A percentile compares a stretch with the other conserved stretches of the same genome.
These are phyloP conservation scores for Paspalum vaginatum DNA, from an alignment of 176 grass and related monocot species.

Conservation along the genomic window DNA sequence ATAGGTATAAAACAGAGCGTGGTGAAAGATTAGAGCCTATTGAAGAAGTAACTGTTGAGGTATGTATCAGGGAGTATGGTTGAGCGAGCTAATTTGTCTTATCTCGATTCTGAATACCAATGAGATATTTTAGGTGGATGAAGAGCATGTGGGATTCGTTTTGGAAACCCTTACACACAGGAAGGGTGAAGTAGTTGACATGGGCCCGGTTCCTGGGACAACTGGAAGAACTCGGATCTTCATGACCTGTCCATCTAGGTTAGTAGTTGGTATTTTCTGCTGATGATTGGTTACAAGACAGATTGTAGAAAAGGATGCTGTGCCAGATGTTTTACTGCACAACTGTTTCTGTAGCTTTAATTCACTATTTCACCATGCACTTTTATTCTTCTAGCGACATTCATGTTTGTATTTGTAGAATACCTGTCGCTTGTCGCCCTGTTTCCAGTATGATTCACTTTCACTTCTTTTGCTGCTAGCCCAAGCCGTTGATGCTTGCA, in stretches of 20 bases:
- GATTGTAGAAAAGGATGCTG: constrained; percentile 9
- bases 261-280: constrained; percentile 6
- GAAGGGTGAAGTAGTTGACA: constrained; percentile 87
- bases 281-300: constrained; percentile 11
- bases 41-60: constrained; percentile 99
- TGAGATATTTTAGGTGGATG: constrained; percentile 76
- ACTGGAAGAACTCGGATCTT: constrained; percentile 80
- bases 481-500: constrained; percentile 10
- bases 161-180: constrained; percentile 92
- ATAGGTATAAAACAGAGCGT: constrained; percentile 90
- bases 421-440: background rate
- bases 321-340: constrained; percentile 16
- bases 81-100: constrained; percentile 28
- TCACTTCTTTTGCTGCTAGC: background rate
- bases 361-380: background rate
- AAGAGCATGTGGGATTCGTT: constrained; percentile 94
- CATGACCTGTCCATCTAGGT: constrained; percentile 98
- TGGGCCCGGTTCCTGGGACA: constrained; percentile 90
- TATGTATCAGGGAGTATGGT: constrained; percentile 46
- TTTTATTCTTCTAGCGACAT: constrained; percentile 10
- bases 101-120: constrained; percentile 34
- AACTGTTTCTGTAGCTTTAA: background rate
- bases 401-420: too few relatives aligned
- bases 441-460: constrained; percentile 3
- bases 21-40: constrained; percentile 83